Evolutionary conservation across 2,329 filamentous ascomycete species (phyloP), one percentile per base, ranked within the genome.

Genomic region (Neopestalotiopsis sp.): DNA sequence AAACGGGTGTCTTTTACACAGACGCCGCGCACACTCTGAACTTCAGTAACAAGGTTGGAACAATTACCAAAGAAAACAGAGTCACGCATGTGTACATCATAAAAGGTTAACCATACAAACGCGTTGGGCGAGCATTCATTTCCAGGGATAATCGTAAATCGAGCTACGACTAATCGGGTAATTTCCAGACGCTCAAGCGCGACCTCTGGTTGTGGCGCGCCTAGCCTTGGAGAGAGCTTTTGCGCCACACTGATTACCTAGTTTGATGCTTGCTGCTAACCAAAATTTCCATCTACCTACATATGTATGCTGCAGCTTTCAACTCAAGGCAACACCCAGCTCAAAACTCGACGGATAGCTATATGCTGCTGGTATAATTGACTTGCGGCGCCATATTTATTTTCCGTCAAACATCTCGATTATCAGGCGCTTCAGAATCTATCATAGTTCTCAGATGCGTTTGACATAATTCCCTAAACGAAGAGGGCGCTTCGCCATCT

Each of bases 401-500:
- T 30, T 20, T 32, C n/a, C 5, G 13, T 59, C 24, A 24, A 13
- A 38, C 1, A 3, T 13, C 34, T 24, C n/a, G 20, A 9, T 38
- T 6, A n/a, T 20, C 49, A 7, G 40, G 53, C 49, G 45, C n/a
- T 38, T 17, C 32, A 20, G 28, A 3, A 57, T 14, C 53, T 24
- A 30, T 20, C 17, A 57, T 32, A 30, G 64, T 68, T 24, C 66
- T 70, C 73, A 76, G 72, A 77, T 78, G 76, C 69, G 65, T 61
- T 40, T 61, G 56, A 61, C 56, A 30, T 73, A 71, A 65, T 63
- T 66, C 63, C 70, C 66, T 58, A 67, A 67, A 72, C 70, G 71
- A 70, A 32, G 40, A 67, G 70, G 72, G 74, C 75, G 71, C 71
- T 69, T 71, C 71, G 75, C 76, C 76, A 73, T 75, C 74, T 72